These are phyloP conservation scores for Aspergillus wentii DNA, from an alignment of 495 filamentous ascomycete genomes.

Conservation along the genomic window DNA sequence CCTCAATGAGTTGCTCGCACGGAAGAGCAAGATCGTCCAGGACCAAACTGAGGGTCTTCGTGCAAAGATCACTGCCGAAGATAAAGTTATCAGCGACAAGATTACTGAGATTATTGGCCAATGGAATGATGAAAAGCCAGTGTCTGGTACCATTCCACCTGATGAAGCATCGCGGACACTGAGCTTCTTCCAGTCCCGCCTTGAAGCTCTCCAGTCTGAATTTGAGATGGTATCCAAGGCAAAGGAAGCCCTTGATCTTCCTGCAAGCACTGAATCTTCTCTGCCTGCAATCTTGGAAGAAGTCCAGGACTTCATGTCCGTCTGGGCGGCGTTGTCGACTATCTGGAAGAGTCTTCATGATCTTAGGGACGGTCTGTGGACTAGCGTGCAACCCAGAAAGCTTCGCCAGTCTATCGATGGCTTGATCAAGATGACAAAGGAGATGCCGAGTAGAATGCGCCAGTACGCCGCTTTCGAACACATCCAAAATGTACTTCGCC, in stretches of 20 bases:
- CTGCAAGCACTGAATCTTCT: conserved; percentile 68
- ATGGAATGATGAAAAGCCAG: conserved; percentile 95
- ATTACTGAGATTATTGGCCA: conserved; percentile 73
- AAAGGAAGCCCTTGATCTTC: conserved; percentile 91
- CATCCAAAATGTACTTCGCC: conserved; percentile 84
- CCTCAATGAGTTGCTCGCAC: conserved; percentile 78
- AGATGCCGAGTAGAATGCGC: conserved; percentile 98
- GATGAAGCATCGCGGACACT: conserved; percentile 79
- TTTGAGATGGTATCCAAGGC: conserved; percentile 92
- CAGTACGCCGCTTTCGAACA: conserved; percentile 99
- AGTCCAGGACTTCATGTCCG: conserved; percentile 97
- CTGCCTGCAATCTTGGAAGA: conserved; percentile 84
- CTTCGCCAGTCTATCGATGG: conserved; percentile 82
- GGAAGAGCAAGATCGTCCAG: conserved; percentile 89
- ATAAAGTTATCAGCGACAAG: conserved; percentile 82
- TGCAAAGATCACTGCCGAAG: conserved; percentile 94
- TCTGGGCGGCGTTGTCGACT: conserved; percentile 89
- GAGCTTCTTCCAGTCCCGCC: conserved; percentile 70
- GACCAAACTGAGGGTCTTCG: conserved; percentile 93
- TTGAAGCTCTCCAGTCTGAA: conserved; percentile 77
- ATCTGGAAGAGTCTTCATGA: conserved; percentile 98
- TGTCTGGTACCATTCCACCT: conserved; percentile 88
- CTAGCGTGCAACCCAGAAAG: conserved; percentile 87
- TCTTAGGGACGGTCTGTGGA: conserved; percentile 86
- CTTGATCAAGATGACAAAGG: conserved; percentile 95